These are phyloP conservation scores for Naganishia vaughanmartiniae DNA, from an alignment of 768 basidiomycete species.

Conservation along the genomic window DNA sequence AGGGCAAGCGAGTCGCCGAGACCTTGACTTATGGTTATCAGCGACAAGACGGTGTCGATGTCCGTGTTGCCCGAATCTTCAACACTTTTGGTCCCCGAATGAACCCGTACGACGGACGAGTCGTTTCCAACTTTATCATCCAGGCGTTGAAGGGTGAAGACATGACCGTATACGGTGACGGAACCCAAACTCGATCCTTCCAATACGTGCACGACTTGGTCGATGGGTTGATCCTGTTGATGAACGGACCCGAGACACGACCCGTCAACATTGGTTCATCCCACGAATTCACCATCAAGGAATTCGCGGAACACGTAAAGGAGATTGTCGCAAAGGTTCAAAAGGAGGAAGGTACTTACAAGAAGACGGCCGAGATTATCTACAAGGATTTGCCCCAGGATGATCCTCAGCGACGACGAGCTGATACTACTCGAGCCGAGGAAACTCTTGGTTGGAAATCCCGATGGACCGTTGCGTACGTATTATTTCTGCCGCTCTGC, in stretches of 20 bases:
- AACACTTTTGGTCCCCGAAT: constrained; percentile 60
- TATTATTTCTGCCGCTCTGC: constrained; percentile 13
- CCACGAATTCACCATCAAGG: constrained; percentile 92
- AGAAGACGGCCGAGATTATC: constrained; percentile 55
- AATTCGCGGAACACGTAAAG: constrained; percentile 88
- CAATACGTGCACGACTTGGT: constrained; percentile 95
- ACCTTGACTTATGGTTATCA: constrained; percentile 95
- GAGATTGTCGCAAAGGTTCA: constrained; percentile 92
- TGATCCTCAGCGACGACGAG: constrained; percentile 89
- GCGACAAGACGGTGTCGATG: constrained; percentile 89
- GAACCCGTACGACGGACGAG: constrained; percentile 95
- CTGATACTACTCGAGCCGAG: constrained; percentile 89
- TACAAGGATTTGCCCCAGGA: constrained; percentile 81
- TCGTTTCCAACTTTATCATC: constrained; percentile 98
- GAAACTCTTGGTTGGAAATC: constrained; percentile 83
- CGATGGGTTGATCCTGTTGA: constrained; percentile 66
- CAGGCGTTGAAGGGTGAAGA: constrained; percentile 94
- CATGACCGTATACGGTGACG: constrained; percentile 95
- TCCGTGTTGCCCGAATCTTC: constrained; percentile 96
- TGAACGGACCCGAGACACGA: constrained; percentile 90
- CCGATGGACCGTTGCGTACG: constrained; percentile 72
- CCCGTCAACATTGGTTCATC: constrained; percentile 95
- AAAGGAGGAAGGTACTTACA: constrained; percentile 58
- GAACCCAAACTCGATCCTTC: constrained; percentile 89
- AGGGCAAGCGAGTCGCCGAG: constrained; percentile 98